phyloP scores from a whole-genome alignment of 139 green algal species.

The Chlorella vulgaris region DNA sequence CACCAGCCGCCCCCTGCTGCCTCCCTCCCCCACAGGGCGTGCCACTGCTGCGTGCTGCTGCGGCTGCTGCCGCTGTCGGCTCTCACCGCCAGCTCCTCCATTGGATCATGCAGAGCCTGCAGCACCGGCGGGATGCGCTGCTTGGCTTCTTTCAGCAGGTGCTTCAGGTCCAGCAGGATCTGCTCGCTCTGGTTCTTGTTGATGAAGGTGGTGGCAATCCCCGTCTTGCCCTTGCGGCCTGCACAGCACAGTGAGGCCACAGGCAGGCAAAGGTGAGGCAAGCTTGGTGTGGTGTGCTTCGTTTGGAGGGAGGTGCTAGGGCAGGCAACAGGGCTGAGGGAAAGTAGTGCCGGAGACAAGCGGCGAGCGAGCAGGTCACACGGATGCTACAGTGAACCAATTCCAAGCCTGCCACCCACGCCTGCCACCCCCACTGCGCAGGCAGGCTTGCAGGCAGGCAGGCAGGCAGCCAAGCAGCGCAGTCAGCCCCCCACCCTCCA shows the following conservation, averaged over 20 bases:
- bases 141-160: conserved; percentile 96
- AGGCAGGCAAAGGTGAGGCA: not conserved
- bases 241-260: not conserved
- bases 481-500: not conserved
- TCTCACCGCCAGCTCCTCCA: conserved; percentile 69
- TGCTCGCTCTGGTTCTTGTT: conserved; percentile 93
- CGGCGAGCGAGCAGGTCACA: too few relatives aligned
- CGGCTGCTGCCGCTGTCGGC: too few relatives aligned
- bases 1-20: not conserved
- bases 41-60: too few relatives aligned
- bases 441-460: not conserved
- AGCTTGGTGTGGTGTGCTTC: not conserved
- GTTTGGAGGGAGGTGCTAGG: too few relatives aligned
- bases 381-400: too few relatives aligned
- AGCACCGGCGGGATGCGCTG: conserved; percentile 95
- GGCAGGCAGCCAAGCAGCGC: not conserved
- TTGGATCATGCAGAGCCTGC: conserved; percentile 71
- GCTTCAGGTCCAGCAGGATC: conserved; percentile 98
- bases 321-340: too few relatives aligned
- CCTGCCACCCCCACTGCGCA: too few relatives aligned
- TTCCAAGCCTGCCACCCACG: too few relatives aligned
- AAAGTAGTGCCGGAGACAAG: too few relatives aligned
- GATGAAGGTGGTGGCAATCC: conserved; percentile 98
- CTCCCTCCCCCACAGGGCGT: not conserved
- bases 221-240: conserved; percentile 94